phyloP scores from a whole-genome alignment of 2,329 filamentous ascomycete genomes.

The Trichoderma hamatum region DNA sequence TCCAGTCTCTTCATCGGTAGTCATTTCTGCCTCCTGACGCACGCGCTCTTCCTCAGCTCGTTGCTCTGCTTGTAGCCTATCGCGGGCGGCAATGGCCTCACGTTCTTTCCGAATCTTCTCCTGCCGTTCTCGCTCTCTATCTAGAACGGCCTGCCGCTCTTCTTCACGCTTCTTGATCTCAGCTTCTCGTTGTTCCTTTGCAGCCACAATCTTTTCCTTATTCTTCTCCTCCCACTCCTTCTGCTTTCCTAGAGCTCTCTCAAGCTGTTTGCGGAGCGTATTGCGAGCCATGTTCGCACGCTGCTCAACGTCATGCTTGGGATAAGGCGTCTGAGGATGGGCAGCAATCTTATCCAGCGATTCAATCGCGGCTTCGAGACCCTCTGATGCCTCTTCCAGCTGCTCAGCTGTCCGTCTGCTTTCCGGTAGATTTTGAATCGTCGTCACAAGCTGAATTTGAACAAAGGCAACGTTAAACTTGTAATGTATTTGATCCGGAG shows the following conservation, averaged over 20 bases:
- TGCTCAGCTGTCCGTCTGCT: slow-evolving; percentile 77
- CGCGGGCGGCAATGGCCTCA: slow-evolving; percentile 74
- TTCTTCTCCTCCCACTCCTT: slow-evolving; percentile 93
- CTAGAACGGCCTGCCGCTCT: slow-evolving; percentile 67
- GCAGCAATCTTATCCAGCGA: slow-evolving; percentile 65
- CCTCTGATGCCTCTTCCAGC: slow-evolving; percentile 76
- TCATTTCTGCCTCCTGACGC: slow-evolving; percentile 70
- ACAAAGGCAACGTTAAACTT: slow-evolving; percentile 99
- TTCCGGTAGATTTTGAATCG: slow-evolving; percentile 75
- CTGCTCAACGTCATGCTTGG: slow-evolving; percentile 86
- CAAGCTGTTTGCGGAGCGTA: slow-evolving; percentile 89
- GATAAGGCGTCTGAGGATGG: slow-evolving; percentile 77
- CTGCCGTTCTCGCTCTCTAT: slow-evolving; percentile 72
- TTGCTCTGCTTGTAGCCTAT: slow-evolving; percentile 72
- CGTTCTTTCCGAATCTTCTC: slow-evolving; percentile 86
- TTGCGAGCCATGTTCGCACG: slow-evolving; percentile 97
- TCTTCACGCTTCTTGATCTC: slow-evolving; percentile 80
- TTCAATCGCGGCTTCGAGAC: slow-evolving; percentile 84
- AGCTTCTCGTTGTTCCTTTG: slow-evolving; percentile 76
- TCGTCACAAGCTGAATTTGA: slow-evolving; percentile 88
- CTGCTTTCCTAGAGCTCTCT: slow-evolving; percentile 81
- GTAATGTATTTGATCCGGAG: slow-evolving; percentile 84
- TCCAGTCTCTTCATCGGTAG: slow-evolving; percentile 79
- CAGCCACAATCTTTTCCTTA: slow-evolving; percentile 80
- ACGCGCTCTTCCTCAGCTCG: slow-evolving; percentile 45